Evolutionary conservation across 2,329 filamentous ascomycete species (phyloP), one percentile per base, ranked within the genome.

Genomic region (Hirsutella minnesotensis): DNA sequence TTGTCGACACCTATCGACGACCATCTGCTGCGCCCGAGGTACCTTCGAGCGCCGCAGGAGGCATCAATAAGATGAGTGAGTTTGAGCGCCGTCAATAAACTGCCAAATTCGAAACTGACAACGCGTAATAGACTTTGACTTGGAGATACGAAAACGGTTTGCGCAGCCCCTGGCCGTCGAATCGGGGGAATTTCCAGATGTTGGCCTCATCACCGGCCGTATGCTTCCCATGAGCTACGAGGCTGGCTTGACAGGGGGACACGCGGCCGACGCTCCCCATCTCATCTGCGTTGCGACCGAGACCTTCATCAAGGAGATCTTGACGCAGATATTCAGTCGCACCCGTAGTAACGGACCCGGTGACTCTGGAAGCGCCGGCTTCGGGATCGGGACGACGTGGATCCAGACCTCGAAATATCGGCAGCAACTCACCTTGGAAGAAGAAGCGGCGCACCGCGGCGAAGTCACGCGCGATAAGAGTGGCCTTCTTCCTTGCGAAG

Each of bases 401-500:
- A 77, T 95, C 45, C 82, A 88, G 58, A 94, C 87, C 3, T 75
- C 81, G 51, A 81, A 78, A 45, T 95, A 90, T 62, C 79, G 78
- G 49, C 73, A 75, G 45, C 84, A 86, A 57, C 70, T 95, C 10
- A 77, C 79, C 43, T 69, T 71, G 38, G 89, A 95, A 59, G 88
- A 95, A 57, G 74, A 82, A 36, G 75, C 78, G 1, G 79, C 77
- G 21, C 73, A 79, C 34, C 72, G 78, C n/a, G 87, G 88, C 4
- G 84, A 89, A 52, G 60, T 94, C 2, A 68, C 75, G 16, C 74
- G 86, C 50, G 85, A 88, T 45, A 81, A 83, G 46, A 81, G 76
- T 39, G 88, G 88, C 1, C 63, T 94, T 22, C 65, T 95, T 5
- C 90, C 89, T 0, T 67, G 88, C 30, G 88, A 95, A 61, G 77